Conservation (phyloP, 495 filamentous ascomycete genomes). For the Neurospora terricola region DNA sequence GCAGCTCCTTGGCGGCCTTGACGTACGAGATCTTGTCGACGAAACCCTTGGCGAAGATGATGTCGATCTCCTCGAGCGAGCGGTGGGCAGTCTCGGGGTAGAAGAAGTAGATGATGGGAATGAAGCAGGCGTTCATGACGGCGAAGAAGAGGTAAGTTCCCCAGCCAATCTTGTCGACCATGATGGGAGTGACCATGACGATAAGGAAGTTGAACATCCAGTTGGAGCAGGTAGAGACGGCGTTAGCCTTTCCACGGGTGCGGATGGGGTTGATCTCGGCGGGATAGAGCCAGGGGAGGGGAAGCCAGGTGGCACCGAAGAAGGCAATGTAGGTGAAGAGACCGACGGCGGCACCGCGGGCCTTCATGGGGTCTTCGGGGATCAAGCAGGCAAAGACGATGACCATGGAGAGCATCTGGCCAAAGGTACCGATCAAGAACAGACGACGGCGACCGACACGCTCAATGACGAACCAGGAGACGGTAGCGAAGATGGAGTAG, state of each 20-base stretch:
- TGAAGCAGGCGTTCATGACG: conserved; percentile 55
- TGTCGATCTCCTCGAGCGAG: conserved; percentile 70
- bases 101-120: conserved; percentile 68
- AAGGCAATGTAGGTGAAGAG: conserved; percentile 71
- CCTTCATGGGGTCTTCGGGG: conserved; percentile 38
- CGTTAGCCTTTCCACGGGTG: conserved; percentile 66
- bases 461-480: conserved; percentile 77
- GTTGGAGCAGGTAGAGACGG: conserved; percentile 65
- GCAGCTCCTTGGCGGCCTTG: conserved; percentile 57
- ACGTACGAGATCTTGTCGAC: conserved; percentile 69
- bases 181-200: conserved; percentile 73
- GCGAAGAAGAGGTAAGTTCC: conserved; percentile 76
- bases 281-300: conserved; percentile 57
- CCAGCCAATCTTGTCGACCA: conserved; percentile 59
- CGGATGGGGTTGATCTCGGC: conserved; percentile 65
- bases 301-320: conserved; percentile 69
- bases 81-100: conserved; percentile 65
- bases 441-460: conserved; percentile 61
- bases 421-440: conserved; percentile 58
- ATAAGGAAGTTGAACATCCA: conserved; percentile 77
- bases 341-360: conserved; percentile 65
- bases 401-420: conserved; percentile 63
- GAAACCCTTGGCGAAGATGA: conserved; percentile 70
- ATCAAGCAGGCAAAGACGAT: conserved; percentile 66
- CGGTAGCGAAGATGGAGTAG: conserved; percentile 65